Conservation (phyloP, 2,329 filamentous ascomycete species). For the Fusarium annulatum region DNA sequence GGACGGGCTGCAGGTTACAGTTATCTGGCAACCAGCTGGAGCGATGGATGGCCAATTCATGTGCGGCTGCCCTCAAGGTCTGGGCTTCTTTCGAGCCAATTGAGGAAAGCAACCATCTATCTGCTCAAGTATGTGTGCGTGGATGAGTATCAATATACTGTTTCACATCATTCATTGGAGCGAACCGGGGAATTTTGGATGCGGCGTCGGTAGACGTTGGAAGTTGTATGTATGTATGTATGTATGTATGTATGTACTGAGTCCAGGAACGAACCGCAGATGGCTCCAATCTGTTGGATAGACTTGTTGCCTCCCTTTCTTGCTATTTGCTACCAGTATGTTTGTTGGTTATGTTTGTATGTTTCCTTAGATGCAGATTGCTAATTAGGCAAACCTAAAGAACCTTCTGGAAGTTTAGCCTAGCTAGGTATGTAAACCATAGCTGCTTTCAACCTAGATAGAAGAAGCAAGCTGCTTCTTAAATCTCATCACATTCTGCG, state of each 20-base stretch:
- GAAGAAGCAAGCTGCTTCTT: neutral
- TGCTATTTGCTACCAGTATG: neutral
- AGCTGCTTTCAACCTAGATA: neutral
- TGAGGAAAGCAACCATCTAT: conserved; percentile 12
- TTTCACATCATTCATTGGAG: conserved; percentile 2
- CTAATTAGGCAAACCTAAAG: neutral
- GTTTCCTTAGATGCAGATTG: neutral
- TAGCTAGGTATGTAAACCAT: neutral
- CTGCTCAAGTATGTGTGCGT: conserved; percentile 24
- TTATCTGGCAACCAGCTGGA: conserved; percentile 8
- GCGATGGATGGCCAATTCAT: conserved; percentile 4
- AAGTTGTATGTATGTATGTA: neutral
- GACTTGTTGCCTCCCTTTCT: neutral
- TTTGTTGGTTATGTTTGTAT: neutral
- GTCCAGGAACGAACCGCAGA: neutral
- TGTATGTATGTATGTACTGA: neutral
- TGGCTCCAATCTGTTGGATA: conserved; percentile 9
- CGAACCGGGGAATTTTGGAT: conserved; percentile 15
- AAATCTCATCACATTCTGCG: conserved; percentile 36
- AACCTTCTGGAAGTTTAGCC: neutral
- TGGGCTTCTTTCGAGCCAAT: conserved; percentile 31
- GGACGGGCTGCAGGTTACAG: conserved; percentile 6
- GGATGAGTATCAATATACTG: conserved; percentile 1
- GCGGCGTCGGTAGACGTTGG: neutral
- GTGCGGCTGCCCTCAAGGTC: conserved; percentile 8